phyloP scores from a whole-genome alignment of 2,329 filamentous ascomycete species.

The Exserohilum turcica region DNA sequence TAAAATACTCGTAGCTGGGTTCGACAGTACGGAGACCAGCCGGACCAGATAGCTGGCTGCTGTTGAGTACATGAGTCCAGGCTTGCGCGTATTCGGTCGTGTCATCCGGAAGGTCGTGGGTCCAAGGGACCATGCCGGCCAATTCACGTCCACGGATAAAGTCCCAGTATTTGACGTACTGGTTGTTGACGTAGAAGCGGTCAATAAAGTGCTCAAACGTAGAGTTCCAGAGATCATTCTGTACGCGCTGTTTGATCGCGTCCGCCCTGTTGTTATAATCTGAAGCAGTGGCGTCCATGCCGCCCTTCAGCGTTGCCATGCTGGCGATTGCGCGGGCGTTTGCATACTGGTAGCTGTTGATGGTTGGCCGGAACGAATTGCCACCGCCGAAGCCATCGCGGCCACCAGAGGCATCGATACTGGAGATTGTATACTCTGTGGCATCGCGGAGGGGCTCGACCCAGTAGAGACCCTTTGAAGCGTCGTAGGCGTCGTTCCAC shows the following conservation, averaged over 20 bases:
- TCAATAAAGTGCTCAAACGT: slow-evolving; percentile 54
- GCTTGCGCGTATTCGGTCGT: slow-evolving; percentile 44
- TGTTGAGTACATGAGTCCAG: slow-evolving; percentile 47
- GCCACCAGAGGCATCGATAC: slow-evolving; percentile 51
- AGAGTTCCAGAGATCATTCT: slow-evolving; percentile 52
- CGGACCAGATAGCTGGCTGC: slow-evolving; percentile 41
- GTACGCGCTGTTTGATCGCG: slow-evolving; percentile 47
- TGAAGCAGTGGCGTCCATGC: slow-evolving; percentile 13
- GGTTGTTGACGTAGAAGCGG: slow-evolving; percentile 48
- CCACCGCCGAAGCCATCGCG: slow-evolving; percentile 51
- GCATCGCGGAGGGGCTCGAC: slow-evolving; percentile 53
- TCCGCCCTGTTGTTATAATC: slow-evolving; percentile 34
- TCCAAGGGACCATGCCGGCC: slow-evolving; percentile 53
- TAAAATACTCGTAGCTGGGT: slow-evolving; percentile 53
- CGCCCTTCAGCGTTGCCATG: slow-evolving; percentile 43
- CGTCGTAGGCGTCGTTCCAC: slow-evolving; percentile 50
- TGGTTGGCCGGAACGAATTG: slow-evolving; percentile 51
- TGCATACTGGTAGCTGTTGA: slow-evolving; percentile 54
- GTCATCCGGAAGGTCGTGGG: slow-evolving; percentile 51
- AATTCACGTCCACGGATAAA: slow-evolving; percentile 53
- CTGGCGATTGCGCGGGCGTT: slow-evolving; percentile 52
- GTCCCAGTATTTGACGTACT: slow-evolving; percentile 48
- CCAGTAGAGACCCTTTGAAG: slow-evolving; percentile 50
- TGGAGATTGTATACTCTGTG: slow-evolving; percentile 54
- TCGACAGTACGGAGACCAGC: slow-evolving; percentile 52